Base-by-base conservation (phyloP, 1,284 basidiomycete genomes). In the Cutaneotrichosporon sp. region DNA sequence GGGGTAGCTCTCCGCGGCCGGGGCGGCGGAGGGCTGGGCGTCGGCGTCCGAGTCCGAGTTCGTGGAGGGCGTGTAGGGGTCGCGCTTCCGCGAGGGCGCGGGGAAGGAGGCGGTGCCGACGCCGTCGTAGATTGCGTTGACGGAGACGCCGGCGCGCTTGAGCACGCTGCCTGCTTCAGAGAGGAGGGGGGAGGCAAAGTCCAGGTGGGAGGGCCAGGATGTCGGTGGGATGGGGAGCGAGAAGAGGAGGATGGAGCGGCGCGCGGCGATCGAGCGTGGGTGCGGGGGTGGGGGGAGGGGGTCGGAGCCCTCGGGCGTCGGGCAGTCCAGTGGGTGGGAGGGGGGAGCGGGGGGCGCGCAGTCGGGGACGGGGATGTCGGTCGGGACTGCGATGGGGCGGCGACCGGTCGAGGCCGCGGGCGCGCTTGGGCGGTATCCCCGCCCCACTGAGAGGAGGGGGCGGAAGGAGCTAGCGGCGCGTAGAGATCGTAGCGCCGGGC, bases 111-210 rank as follows among this genome's bases (percentile, higher is more conserved):
- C 56, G 14, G 20, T 49, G 7, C 66, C 64, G 1, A 14, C 13
- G 0, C 70, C 72, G 59, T 79, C 76, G 38, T 74, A 78, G 9
- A 72, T 62, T 2, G 70, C 72, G 59, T 77, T 74, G 16, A 77
- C 70, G 13, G 63, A 68, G 9, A 77, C 64, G 18, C 43, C 31
- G 10, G 16, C 4, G 1, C 56, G n/a, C 50, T 75, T 74, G 10
- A 74, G 60, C 22, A 50, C 36, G 1, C 56, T 59, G 1, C 61
- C 62, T 0, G 66, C 54, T 1, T 46, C 60, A 27, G 66, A 60
- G 16, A 78, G 50, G 4, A 80, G 61, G 0, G 69, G 66, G 6
- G 69, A 74, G 14, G 66, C 64, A 9, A 75, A 60, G 33, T 77
- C 75, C 22, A 78, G 60, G 52, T 75, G 70, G 5, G 69, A 65